These are phyloP conservation scores for Fonsecaea pugnacius DNA, from an alignment of 2,329 filamentous ascomycete genomes.

Conservation along the genomic window DNA sequence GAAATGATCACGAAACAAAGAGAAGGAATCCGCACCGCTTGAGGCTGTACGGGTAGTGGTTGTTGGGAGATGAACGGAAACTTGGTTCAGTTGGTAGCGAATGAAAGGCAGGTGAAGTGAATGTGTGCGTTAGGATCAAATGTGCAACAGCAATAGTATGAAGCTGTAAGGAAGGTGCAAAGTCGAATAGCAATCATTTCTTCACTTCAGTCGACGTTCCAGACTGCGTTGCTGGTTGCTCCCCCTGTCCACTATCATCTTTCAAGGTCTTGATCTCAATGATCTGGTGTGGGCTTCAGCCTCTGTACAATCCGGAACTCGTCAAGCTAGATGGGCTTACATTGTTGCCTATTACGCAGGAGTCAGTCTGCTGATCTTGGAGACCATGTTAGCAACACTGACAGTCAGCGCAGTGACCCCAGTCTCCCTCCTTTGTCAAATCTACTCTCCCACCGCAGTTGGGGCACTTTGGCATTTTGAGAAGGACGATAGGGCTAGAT, in stretches of 20 bases:
- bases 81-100: background rate
- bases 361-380: slow-evolving; percentile 8
- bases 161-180: background rate
- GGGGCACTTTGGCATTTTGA: slow-evolving; percentile 32
- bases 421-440: slow-evolving; percentile 34
- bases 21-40: background rate
- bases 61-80: background rate
- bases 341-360: slow-evolving; percentile 22
- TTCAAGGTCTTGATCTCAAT: slow-evolving; percentile 27
- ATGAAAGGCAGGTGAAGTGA: slow-evolving; percentile 3
- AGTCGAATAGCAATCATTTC: slow-evolving; percentile 8
- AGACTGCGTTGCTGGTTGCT: background rate
- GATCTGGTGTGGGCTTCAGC: slow-evolving; percentile 15
- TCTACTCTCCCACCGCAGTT: slow-evolving; percentile 34
- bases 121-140: background rate
- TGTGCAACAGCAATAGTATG: background rate
- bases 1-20: background rate
- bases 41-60: background rate
- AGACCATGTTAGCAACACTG: background rate
- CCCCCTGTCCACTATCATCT: slow-evolving; percentile 17
- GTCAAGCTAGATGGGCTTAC: slow-evolving; percentile 15
- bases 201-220: slow-evolving; percentile 15
- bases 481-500: background rate
- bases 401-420: slow-evolving; percentile 37
- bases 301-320: background rate